These are phyloP conservation scores for Fusarium multiceps DNA, from an alignment of 2,329 filamentous ascomycete species.

Conservation along the genomic window DNA sequence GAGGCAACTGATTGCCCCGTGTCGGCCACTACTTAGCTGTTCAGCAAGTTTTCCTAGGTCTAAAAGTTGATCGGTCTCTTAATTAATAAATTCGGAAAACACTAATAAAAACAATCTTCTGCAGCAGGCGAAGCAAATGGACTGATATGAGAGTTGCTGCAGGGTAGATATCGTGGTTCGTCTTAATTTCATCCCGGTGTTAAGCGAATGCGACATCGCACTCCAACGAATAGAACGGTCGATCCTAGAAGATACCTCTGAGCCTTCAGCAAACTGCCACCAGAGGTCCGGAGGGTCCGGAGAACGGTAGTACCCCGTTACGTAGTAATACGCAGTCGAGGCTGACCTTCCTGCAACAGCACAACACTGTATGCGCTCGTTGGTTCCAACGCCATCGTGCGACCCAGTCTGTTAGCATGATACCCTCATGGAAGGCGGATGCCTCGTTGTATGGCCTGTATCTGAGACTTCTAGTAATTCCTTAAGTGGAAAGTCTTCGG, in stretches of 20 bases:
- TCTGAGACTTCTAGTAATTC: neutral
- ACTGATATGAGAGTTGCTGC: neutral
- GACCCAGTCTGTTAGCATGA: neutral
- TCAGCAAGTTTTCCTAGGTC: neutral
- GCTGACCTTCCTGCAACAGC: neutral
- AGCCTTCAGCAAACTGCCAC: neutral
- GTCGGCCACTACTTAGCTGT: fast-evolving
- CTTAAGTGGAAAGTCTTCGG: neutral
- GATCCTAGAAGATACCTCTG: too few species aligned
- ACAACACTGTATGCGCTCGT: neutral
- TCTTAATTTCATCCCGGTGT: neutral
- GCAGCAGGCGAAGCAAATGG: neutral
- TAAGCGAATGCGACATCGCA: neutral
- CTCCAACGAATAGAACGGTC: neutral
- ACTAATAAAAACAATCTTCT: neutral
- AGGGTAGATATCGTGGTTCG: neutral
- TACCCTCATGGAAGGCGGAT: neutral
- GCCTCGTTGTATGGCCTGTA: neutral
- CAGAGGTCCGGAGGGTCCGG: neutral
- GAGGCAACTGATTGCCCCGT: fast-evolving
- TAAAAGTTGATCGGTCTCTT: fast-evolving
- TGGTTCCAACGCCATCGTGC: neutral
- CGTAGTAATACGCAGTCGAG: neutral
- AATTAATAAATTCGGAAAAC: neutral
- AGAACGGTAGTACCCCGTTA: neutral